Conservation (phyloP, 2,329 filamentous ascomycete species). For the Calonectria ilicicola region DNA sequence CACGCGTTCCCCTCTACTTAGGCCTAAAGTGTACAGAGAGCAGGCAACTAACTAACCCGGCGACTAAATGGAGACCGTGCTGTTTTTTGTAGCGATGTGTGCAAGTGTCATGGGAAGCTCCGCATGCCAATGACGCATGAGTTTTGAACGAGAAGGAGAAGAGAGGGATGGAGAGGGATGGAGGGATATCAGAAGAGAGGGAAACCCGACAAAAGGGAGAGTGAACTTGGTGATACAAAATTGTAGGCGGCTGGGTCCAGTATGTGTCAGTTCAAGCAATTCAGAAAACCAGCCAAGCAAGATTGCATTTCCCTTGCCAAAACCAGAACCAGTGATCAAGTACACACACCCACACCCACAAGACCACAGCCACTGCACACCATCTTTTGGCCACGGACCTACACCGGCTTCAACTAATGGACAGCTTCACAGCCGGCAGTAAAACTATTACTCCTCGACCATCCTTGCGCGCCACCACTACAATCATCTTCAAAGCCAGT, state of each 20-base stretch:
- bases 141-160: no score
- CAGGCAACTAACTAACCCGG: no score
- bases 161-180: no score
- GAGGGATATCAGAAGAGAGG: neutral
- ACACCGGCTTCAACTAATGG: neutral
- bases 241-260: neutral
- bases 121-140: neutral
- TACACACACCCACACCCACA: conserved; percentile 1
- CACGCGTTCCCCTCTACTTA: conserved; percentile 29
- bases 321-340: conserved; percentile 6
- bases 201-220: neutral
- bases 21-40: no score
- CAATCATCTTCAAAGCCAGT: neutral
- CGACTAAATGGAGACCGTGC: neutral
- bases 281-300: neutral
- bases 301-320: neutral
- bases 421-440: neutral
- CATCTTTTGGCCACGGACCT: neutral
- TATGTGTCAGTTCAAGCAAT: neutral
- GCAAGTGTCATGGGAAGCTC: neutral
- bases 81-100: neutral
- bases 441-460: neutral
- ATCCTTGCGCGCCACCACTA: neutral
- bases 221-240: neutral
- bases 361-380: conserved; percentile 8